Base-by-base conservation (phyloP, 179 eudicot species). In the Nepenthes alata region DNA sequence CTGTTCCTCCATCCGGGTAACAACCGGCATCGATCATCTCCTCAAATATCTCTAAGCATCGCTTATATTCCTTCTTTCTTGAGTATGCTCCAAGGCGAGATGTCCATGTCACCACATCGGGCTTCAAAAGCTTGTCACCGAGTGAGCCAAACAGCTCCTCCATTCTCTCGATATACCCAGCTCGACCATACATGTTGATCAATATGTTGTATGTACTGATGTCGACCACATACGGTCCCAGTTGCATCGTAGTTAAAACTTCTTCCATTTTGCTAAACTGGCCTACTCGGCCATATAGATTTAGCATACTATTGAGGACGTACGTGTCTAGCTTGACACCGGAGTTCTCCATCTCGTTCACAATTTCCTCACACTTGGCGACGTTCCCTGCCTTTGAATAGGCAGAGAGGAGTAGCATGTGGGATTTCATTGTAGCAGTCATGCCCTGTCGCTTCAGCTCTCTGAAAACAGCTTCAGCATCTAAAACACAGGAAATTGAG, bases 1-100 rank as follows among this genome's bases (percentile, higher is more conserved):
- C 93, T 9, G 93, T 87, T 57, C 93, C 90, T 38, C 86, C 94
- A 71, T 90, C 97, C 0, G 97, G 97, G 57, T 81, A 90, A 80
- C 93, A 88, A 34, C 95, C 95, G 51, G 75, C 67, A 60, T 80
- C 86, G 9, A 90, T 85, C 95, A 90, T 90, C 55, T 85, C 78
- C 73, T 90, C 97, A 4, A 85, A 90, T 14, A 90, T 85, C 55
- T 88, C 83, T 6, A 88, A 47, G 67, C 97, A 88, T 64, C 65
- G 76, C 36, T 60, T 74, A 64, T 88, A 90, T 65, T 70, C 83
- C 69, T 90, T 88, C 80, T 90, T 90, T 67, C 78, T 79, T 0
- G 95, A 85, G 70, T 85, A 90, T 0, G 97, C 95, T 44, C 97
- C 95, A 41, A 90, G 60, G 11, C 95, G 79, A 3, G 95, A 88